Evolutionary conservation across 1,284 basidiomycete species (phyloP).

Genomic region (Flammula alnicola): DNA sequence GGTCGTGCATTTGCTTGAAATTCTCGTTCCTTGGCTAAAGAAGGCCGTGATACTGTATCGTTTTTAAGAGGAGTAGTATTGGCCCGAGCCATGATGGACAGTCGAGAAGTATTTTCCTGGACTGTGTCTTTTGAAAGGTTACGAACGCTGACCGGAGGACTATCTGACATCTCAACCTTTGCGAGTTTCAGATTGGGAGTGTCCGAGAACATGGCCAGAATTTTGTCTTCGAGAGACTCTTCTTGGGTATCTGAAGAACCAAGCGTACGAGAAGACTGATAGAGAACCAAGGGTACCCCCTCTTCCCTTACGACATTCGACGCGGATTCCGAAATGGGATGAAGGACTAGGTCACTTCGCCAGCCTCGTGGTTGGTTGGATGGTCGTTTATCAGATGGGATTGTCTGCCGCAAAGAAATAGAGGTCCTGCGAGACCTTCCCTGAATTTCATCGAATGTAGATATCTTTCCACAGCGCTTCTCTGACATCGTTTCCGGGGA

Average conservation of each 20-base stretch:
- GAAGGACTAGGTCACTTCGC: no score
- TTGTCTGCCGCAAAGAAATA: no score
- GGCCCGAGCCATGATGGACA: background rate
- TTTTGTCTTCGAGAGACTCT: conserved; percentile 9
- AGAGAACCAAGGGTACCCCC: background rate
- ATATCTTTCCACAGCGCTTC: no score
- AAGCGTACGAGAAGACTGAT: background rate
- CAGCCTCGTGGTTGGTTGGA: background rate
- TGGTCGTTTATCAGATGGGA: background rate
- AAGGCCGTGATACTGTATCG: conserved; percentile 7
- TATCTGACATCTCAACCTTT: background rate
- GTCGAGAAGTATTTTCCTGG: no score
- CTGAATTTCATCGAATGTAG: no score
- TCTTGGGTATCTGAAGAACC: background rate
- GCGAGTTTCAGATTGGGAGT: background rate
- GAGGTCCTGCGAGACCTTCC: no score
- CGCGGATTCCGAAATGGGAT: background rate
- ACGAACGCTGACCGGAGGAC: no score
- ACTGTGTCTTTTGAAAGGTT: no score
- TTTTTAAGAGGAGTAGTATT: no score
- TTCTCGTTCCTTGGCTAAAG: no score
- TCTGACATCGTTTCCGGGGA: no score
- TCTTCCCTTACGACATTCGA: background rate
- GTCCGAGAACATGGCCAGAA: conserved; percentile 5
- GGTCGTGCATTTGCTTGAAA: no score